These are phyloP conservation scores for Vanrija sp. DNA, from an alignment of 1,284 basidiomycete genomes.

Conservation along the genomic window DNA sequence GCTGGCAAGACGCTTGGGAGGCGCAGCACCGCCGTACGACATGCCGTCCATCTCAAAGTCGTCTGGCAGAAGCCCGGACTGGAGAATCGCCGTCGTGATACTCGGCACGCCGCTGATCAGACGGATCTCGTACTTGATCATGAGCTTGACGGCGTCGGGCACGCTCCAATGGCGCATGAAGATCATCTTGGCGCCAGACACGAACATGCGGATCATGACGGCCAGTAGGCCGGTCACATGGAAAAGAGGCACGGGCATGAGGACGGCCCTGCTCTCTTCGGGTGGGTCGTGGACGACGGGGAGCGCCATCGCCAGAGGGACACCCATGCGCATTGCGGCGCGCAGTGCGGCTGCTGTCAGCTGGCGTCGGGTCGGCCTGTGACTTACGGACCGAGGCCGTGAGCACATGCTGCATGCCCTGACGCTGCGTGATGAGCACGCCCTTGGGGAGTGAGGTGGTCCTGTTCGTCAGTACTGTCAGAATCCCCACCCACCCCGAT, in stretches of 20 bases:
- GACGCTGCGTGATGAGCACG: slow-evolving; percentile 15
- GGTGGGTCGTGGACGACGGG: slow-evolving; percentile 14
- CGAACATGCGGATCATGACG: slow-evolving; percentile 28
- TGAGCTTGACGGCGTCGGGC: slow-evolving; percentile 29
- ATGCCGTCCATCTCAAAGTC: slow-evolving; percentile 27
- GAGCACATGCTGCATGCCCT: slow-evolving; percentile 8
- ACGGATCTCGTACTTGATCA: slow-evolving; percentile 27
- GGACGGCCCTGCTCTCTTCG: neutral
- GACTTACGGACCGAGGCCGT: slow-evolving; percentile 8
- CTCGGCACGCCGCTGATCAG: slow-evolving; percentile 32
- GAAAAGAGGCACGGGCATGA: slow-evolving; percentile 43
- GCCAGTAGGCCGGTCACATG: slow-evolving; percentile 45
- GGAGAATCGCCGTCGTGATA: slow-evolving; percentile 29
- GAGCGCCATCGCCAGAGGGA: slow-evolving; percentile 7
- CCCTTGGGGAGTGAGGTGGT: slow-evolving; percentile 17
- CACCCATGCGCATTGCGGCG: slow-evolving; percentile 33
- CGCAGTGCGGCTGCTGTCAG: slow-evolving; percentile 2
- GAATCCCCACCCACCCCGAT: slow-evolving; percentile 4
- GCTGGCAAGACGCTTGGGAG: slow-evolving; percentile 28
- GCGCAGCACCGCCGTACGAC: slow-evolving; percentile 45
- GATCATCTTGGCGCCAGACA: slow-evolving; percentile 32
- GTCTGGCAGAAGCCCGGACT: slow-evolving; percentile 25
- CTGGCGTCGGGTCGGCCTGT: neutral
- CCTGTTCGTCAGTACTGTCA: neutral
- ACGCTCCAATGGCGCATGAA: slow-evolving; percentile 36